Conservation (phyloP, 2,329 filamentous ascomycete species). For the Fusarium concolor region DNA sequence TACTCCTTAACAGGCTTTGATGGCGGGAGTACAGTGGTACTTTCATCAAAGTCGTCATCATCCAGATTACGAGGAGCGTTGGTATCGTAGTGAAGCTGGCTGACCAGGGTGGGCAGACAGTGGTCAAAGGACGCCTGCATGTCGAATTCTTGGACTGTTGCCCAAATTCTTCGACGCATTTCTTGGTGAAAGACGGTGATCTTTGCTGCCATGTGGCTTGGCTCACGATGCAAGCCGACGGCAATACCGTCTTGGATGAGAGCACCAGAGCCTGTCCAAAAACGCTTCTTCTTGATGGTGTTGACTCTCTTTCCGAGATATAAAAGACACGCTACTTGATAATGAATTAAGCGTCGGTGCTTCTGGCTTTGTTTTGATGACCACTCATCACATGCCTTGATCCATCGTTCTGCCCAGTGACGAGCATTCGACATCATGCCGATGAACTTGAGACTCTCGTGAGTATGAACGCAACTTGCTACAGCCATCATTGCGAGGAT, state of each 20-base stretch:
- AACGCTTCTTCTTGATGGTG: slow-evolving; percentile 73
- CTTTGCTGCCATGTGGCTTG: slow-evolving; percentile 64
- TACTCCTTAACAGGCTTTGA: slow-evolving; percentile 65
- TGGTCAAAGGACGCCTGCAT: slow-evolving; percentile 72
- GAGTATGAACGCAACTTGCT: slow-evolving; percentile 67
- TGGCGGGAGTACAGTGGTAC: slow-evolving; percentile 61
- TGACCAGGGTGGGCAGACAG: slow-evolving; percentile 68
- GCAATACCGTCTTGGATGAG: slow-evolving; percentile 69
- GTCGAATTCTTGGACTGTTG: slow-evolving; percentile 71
- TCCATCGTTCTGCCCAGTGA: slow-evolving; percentile 66
- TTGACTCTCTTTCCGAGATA: slow-evolving; percentile 72
- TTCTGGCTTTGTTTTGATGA: slow-evolving; percentile 68
- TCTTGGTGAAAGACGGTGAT: slow-evolving; percentile 71
- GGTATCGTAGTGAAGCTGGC: slow-evolving; percentile 67
- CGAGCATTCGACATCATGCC: slow-evolving; percentile 69
- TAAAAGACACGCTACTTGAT: slow-evolving; percentile 69
- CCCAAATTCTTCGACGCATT: slow-evolving; percentile 71
- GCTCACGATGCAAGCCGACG: slow-evolving; percentile 70
- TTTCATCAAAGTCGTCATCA: slow-evolving; percentile 68
- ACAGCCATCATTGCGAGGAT: slow-evolving; percentile 70
- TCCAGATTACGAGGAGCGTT: slow-evolving; percentile 68
- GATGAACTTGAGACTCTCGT: slow-evolving; percentile 65
- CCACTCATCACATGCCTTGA: slow-evolving; percentile 67
- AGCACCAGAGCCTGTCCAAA: slow-evolving; percentile 68
- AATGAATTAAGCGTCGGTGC: slow-evolving; percentile 69